A percentile compares a stretch with the other conserved stretches of the same genome.
phyloP scores from a whole-genome alignment of 2,329 filamentous ascomycete species.

The Xylogone sp. region DNA sequence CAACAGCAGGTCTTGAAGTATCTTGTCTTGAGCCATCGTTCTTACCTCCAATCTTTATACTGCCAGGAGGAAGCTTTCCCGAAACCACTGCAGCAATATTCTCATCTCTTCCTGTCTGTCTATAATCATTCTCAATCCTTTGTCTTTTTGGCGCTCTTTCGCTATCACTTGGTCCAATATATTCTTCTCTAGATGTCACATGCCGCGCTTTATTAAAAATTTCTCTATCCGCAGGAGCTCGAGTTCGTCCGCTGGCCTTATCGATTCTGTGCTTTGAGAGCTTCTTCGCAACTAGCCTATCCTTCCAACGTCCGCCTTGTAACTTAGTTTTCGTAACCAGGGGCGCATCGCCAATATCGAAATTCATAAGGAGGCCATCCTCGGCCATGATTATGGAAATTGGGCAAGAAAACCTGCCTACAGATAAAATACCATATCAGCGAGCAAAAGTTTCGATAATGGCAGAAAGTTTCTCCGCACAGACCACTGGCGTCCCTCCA shows the following conservation, averaged over 20 bases:
- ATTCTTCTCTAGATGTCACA: constrained; percentile 23
- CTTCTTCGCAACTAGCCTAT: constrained; percentile 78
- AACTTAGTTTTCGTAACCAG: constrained; percentile 61
- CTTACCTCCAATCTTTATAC: constrained; percentile 21
- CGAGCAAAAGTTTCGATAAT: constrained; percentile 15
- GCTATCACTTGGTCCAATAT: constrained; percentile 22
- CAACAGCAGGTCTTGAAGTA: constrained; percentile 13
- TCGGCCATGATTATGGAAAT: constrained; percentile 66
- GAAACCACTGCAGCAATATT: constrained; percentile 19
- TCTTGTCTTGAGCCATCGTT: constrained; percentile 11
- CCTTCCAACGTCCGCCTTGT: constrained; percentile 91
- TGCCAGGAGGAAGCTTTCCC: constrained; percentile 32
- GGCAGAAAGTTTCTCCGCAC: constrained; percentile 12
- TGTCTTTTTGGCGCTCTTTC: constrained; percentile 40
- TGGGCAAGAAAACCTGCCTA: neutral
- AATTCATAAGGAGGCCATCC: constrained; percentile 93
- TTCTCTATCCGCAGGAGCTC: constrained; percentile 16
- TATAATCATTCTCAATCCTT: constrained; percentile 29
- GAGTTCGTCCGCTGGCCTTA: constrained; percentile 11
- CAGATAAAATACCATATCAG: neutral
- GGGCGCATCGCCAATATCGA: constrained; percentile 69
- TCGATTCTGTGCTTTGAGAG: constrained; percentile 50
- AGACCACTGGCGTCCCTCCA: constrained; percentile 10
- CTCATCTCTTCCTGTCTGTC: constrained; percentile 10
- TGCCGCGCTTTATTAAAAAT: constrained; percentile 23